Conservation (phyloP, 163 green algal species). For the Chloromonas sp. region DNA sequence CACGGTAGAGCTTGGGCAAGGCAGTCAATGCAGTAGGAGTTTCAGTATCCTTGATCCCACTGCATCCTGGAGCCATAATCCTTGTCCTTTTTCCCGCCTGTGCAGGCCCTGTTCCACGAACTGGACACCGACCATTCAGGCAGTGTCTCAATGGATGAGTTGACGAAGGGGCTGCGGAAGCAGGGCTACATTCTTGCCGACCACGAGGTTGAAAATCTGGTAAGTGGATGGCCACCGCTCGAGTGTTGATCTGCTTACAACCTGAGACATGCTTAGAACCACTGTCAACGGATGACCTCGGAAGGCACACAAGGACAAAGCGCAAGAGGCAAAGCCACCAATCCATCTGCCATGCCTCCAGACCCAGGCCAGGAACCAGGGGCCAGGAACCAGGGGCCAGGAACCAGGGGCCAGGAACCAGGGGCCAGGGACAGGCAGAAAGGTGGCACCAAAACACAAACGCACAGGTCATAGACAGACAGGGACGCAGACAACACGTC, state of each 20-base stretch:
- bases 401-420: no score
- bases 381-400: no score
- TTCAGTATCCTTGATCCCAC: no score
- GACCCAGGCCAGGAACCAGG: no score
- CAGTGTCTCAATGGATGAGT: conserved; percentile 66
- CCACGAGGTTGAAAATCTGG: conserved; percentile 43
- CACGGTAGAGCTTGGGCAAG: no score
- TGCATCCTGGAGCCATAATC: no score
- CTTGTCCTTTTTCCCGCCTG: background rate
- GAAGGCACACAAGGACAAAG: background rate
- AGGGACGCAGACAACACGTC: no score
- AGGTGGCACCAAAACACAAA: no score
- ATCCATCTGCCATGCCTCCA: no score
- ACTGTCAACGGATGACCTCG: background rate
- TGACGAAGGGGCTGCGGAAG: conserved; percentile 51
- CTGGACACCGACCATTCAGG: conserved; percentile 48
- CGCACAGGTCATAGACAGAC: no score
- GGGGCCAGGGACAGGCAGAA: no score
- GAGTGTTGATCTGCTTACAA: background rate
- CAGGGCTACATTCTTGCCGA: conserved; percentile 48
- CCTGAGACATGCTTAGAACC: background rate
- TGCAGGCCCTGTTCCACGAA: conserved; percentile 25
- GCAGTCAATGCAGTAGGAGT: no score
- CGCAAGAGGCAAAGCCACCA: background rate
- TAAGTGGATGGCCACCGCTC: conserved; percentile 3